Base-by-base conservation (phyloP, 2,329 filamentous ascomycete species). In the Colletotrichum costaricense region DNA sequence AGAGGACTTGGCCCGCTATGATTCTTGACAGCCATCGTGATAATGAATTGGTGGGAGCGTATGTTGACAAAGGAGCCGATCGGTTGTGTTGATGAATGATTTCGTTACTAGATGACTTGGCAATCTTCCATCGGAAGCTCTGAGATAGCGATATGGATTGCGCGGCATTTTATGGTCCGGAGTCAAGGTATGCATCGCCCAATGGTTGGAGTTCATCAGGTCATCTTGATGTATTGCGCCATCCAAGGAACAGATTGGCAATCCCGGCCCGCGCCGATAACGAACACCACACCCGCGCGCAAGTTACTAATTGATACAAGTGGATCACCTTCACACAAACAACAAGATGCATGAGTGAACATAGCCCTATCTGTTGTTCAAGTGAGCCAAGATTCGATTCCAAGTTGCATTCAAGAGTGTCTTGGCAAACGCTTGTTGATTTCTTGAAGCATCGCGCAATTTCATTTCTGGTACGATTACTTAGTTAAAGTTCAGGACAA, bases 201-300 rank as follows among this genome's bases (percentile, higher is more conserved):
- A 70, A 65, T 69, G n/a, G 56, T 55, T 59, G 54, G 14, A 22
- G 59, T 26, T 26, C 7, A 64, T 69, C 66, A 60, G 66, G 54
- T 24, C 55, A 56, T 63, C 54, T 60, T 38, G 46, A 46, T 28
- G 60, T 22, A 70, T 70, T 70, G 66, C 67, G 66, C 67, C 57
- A 73, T 73, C 60, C 16, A 28, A 8, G 70, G 33, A 70, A 55
- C 33, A 30, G 58, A 73, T 73, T 73, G 67, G 68, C 22, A 73
- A 73, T 73, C 30, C 42, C 60, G 54, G 42, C 66, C 59, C 26
- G 30, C 33, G 66, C 70, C 70, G 60, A 70, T 65, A 65, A 59
- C 65, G 70, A 55, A 59, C 22, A 59, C 19, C n/a, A 12, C 9
- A 56, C 55, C 30, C 58, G 46, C 66, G 22, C 46, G 60, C 42